A percentile compares a stretch with the other conserved stretches of the same genome.
Conservation (phyloP, 352 stramenopile genomes). For the Peronospora destructor region DNA sequence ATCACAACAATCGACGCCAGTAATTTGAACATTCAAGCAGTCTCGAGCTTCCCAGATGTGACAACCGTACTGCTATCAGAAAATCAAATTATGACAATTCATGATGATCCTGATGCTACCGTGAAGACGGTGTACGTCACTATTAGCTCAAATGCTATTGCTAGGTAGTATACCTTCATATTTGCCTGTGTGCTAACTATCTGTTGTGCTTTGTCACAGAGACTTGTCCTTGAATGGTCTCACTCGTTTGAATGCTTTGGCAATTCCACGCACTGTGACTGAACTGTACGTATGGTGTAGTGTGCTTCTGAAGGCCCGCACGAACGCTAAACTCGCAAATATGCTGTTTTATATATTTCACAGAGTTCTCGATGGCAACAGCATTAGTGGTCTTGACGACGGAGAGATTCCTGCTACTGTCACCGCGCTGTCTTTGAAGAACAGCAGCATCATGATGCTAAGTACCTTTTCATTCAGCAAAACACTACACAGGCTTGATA, state of each 20-base stretch:
- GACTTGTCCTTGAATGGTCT: slow-evolving; percentile 30
- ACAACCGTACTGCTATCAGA: slow-evolving; percentile 20
- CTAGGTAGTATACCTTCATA: neutral
- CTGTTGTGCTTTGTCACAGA: slow-evolving; percentile 6
- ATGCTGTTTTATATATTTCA: slow-evolving; percentile 1
- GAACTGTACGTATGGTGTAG: slow-evolving; percentile 14
- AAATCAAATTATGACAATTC: slow-evolving; percentile 28
- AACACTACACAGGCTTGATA: slow-evolving; percentile 19
- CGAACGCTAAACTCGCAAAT: neutral
- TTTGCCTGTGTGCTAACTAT: slow-evolving; percentile 4
- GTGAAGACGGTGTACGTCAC: slow-evolving; percentile 30
- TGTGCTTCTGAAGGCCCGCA: neutral
- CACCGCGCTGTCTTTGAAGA: slow-evolving; percentile 22
- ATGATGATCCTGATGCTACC: slow-evolving; percentile 17
- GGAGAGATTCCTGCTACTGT: slow-evolving; percentile 23
- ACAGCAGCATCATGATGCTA: slow-evolving; percentile 23
- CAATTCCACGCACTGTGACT: slow-evolving; percentile 23
- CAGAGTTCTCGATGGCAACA: slow-evolving; percentile 27
- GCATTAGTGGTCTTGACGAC: slow-evolving; percentile 10
- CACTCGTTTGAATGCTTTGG: slow-evolving; percentile 19
- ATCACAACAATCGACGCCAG: slow-evolving; percentile 24
- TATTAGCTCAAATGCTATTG: neutral
- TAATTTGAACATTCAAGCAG: slow-evolving; percentile 20
- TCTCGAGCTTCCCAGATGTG: slow-evolving; percentile 30
- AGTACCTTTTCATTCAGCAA: slow-evolving; percentile 24